Evolutionary conservation across 2,329 filamentous ascomycete genomes (phyloP), one percentile per base, ranked within the genome.

Genomic region (Botrytis porri): DNA sequence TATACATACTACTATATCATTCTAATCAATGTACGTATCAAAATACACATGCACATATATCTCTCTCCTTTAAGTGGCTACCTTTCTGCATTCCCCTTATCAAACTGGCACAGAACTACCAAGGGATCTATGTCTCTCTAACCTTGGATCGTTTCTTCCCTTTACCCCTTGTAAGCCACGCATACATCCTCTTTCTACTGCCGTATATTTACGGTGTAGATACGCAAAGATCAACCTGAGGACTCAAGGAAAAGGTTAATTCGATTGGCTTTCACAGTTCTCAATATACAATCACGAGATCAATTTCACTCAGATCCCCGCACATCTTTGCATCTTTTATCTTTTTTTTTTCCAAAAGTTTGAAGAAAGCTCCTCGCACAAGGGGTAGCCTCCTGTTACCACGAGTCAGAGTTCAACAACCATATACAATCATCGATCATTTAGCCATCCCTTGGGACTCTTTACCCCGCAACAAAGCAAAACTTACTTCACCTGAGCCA

Each of bases 381-480:
- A 35, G 45, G 61, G 70, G 48, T 16, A 66, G 25, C 41, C 37
- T 35, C 57, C 29, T 41, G 51, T 72, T 39, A 67, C 59, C 72
- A 73, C 75, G 77, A 77, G 76, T 78, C 75, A 74, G 71, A 75
- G n/a, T 48, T 62, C 59, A 73, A 70, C n/a, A 61, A 57, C 35
- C 57, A 63, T 41, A 54, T 60, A 67, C 59, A 41, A 70, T 64
- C 41, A 63, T 63, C 63, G 32, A 54, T 70, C 70, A 72, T 59
- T 63, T 62, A 70, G 25, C 59, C 73, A 51, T 69, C 69, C n/a
- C 72, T 63, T 60, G 32, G 29, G 39, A 54, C 25, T 41, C 67
- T 63, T 76, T 78, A 78, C 76, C 76, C 76, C 76, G 74, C 77
- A 77, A 73, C 73, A 48, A 74, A 74, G 70, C 72, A 74, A 54